Evolutionary conservation across 495 filamentous ascomycete species (phyloP).

Genomic region (Aspergillus ostianus): DNA sequence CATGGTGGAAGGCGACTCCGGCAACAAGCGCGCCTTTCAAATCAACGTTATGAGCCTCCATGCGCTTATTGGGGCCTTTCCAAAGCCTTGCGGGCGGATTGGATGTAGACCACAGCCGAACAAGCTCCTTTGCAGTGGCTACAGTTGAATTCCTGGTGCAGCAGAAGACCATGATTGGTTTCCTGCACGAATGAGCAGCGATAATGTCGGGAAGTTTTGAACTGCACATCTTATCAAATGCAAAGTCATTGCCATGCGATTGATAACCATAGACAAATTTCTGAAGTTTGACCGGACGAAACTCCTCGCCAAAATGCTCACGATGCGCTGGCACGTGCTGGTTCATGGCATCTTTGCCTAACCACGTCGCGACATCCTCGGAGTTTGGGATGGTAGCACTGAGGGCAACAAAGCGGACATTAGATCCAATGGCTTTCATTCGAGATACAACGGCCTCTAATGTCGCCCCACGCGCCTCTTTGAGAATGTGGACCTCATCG

Average conservation of each 20-base stretch:
- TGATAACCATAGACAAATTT: slow-evolving; percentile 82
- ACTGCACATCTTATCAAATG: slow-evolving; percentile 78
- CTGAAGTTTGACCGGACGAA: slow-evolving; percentile 83
- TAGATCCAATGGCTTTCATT: slow-evolving; percentile 88
- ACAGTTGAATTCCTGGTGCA: slow-evolving; percentile 78
- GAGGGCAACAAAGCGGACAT: slow-evolving; percentile 86
- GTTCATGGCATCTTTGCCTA: slow-evolving; percentile 72
- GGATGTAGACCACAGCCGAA: slow-evolving; percentile 61
- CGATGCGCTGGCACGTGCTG: slow-evolving; percentile 66
- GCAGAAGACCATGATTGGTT: slow-evolving; percentile 94
- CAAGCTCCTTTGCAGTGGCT: slow-evolving; percentile 70
- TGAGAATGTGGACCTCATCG: slow-evolving; percentile 95
- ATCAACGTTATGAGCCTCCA: slow-evolving; percentile 62
- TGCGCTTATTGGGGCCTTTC: slow-evolving; percentile 56
- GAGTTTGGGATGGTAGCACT: slow-evolving; percentile 95
- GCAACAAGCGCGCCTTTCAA: slow-evolving; percentile 61
- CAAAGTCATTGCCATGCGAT: slow-evolving; percentile 71
- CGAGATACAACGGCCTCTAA: slow-evolving; percentile 95
- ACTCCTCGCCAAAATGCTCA: slow-evolving; percentile 87
- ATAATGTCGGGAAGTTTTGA: slow-evolving; percentile 76
- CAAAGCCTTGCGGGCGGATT: slow-evolving; percentile 60
- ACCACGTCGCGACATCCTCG: slow-evolving; percentile 84
- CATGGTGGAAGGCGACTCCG: slow-evolving; percentile 93
- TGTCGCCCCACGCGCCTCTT: slow-evolving; percentile 83
- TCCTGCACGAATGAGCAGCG: slow-evolving; percentile 67